These are phyloP conservation scores for Mycena leptocephala DNA, from an alignment of 768 basidiomycete genomes.

Conservation along the genomic window DNA sequence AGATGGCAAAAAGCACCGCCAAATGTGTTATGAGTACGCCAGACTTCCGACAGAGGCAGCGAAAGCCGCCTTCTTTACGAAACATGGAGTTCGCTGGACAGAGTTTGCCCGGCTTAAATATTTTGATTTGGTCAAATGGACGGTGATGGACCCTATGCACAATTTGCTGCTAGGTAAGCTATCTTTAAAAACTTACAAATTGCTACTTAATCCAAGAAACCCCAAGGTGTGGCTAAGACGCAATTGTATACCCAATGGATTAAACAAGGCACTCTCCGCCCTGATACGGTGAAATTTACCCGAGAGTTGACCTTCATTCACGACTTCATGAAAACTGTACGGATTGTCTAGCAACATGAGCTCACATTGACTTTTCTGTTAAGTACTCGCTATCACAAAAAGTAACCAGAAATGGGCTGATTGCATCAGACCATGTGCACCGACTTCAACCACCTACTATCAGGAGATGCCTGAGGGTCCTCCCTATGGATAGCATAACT, in stretches of 20 bases:
- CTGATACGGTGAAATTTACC: constrained; percentile 7
- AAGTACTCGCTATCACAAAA: too few relatives aligned
- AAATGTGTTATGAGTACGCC: neutral
- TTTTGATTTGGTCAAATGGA: neutral
- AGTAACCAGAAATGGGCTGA: too few relatives aligned
- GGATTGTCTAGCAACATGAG: neutral
- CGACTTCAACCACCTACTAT: too few relatives aligned
- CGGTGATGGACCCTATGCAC: neutral
- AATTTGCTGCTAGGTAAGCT: neutral
- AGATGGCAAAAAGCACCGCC: neutral
- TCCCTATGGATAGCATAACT: too few relatives aligned
- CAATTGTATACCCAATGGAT: constrained; percentile 42
- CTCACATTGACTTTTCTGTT: neutral
- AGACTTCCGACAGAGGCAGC: neutral
- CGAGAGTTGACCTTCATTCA: constrained; percentile 38
- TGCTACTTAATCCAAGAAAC: too few relatives aligned
- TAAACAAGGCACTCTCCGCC: constrained; percentile 18
- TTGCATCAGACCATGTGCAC: too few relatives aligned
- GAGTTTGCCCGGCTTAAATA: neutral
- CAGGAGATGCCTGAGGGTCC: too few relatives aligned
- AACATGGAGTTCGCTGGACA: neutral
- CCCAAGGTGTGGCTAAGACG: too few relatives aligned
- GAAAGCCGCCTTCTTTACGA: neutral
- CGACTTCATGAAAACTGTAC: constrained; percentile 24
- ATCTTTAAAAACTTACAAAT: too few relatives aligned